Evolutionary conservation across 208 protist species (phyloP), one percentile per base, ranked within the genome.

Genomic region (Trypanosomatidae sp.): DNA sequence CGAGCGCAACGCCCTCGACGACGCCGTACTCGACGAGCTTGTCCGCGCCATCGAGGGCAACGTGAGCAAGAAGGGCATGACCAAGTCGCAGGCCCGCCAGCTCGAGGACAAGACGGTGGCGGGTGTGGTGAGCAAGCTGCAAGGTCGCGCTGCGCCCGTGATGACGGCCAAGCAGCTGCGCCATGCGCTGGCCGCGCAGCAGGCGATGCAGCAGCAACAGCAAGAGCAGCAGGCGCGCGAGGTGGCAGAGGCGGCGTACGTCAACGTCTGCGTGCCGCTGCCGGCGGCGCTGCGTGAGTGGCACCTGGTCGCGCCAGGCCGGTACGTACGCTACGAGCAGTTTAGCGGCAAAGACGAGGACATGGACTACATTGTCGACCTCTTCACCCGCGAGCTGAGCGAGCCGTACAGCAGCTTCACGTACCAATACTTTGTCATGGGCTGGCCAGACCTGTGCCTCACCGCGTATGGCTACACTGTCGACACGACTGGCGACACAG

Each of bases 331-430:
- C 18, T 91, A 88, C 32, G 71, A 91, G 51, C 73, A 83, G 52
- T 91, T 87, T 53, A 55, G 64, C 42, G 73, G 71, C 18, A 71
- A 38, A 38, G 65, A 87, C 22, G 60, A 69, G 23, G 71, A 95
- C 43, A 79, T 97, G 66, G 50, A 77, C 43, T 77, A 67, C 23
- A 95, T 98, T 26, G 95, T 96, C 27, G 44, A 66, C 7, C 59
- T 99, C 10, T 97, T 99, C 46, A 86, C 80, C 24, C 53, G 77
- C 35, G 94, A 98, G 53, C 82, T 99, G 6, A 95, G 86, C 16
- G 97, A 99, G 71, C 97, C 97, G 8, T 99, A 99, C 70, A 96
- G 89, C 49, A 94, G 98, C 46, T 99, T 98, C 63, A 99, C 97
- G 0, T 99, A 99, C 70, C 71, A 97, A 52, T 98, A 98, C 67